Evolutionary conservation across 2,329 filamentous ascomycete species (phyloP), one percentile per base, ranked within the genome.

Genomic region (Sphaerulina vaccinii): DNA sequence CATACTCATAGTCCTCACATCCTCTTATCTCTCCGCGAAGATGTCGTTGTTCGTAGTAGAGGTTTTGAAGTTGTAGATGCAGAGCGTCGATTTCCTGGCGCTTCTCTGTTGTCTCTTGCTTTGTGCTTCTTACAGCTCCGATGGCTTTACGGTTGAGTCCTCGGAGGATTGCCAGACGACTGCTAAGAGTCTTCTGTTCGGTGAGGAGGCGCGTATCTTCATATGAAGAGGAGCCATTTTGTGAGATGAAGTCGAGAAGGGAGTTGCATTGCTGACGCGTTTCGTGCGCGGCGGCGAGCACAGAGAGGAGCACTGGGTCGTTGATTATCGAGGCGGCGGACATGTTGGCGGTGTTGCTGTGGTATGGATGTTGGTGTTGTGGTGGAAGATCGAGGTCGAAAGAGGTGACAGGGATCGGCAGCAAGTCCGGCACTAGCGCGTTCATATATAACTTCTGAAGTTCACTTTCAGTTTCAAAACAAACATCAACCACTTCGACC

Each of bases 11-110:
- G 45, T 85, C 87, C 68, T 96, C 88, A 70, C 93, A 97, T 7
- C 88, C 90, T 0, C 82, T 77, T 55, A 99, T 97, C 72, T 99
- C 93, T 42, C 88, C 88, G 58, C 88, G 84, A 49, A 99, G 75
- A 70, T 96, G 90, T 49, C 89, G 80, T 73, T 97, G 91, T 71
- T 99, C 92, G 67, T 99, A 99, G 70, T 93, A 95, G 6, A 99
- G 75, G 66, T 99, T 99, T 72, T 97, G 92, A 49, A 99, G 79
- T 66, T 95, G 88, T 32, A 99, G 79, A 68, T 97, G 91, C 55
- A 99, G 78, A 43, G 86, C 83, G 68, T 99, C 93, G 58, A 97
- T 90, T 71, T 96, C 90, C 64, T 92, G 88, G 42, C 91, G 84
- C 42, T 87, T 88, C 70, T 96, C 90, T 23, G 89, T 87, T 0